Base-by-base conservation (phyloP, 306 rosid species). In the Cucurbita ficifolia region DNA sequence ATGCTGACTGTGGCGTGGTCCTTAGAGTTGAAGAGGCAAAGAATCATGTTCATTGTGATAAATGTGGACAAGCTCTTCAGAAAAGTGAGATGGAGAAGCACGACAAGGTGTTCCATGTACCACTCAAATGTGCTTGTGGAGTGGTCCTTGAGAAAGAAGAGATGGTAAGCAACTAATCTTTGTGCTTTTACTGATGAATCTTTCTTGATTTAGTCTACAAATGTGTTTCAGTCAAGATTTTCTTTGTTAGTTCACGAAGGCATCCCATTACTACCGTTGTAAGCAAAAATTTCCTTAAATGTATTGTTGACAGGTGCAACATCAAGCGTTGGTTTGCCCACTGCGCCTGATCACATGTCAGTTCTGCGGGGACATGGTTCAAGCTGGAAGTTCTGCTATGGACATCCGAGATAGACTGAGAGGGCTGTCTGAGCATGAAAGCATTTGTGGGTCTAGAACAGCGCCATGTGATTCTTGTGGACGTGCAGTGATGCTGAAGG, bases 351-450 rank as follows among this genome's bases (percentile, higher is more conserved):
- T 89, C 54, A 16, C 89, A 3, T 94, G 99, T 79, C 86, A 86
- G 72, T 94, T 94, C 63, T 94, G 99, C 39, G 99, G 99, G 57
- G 99, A 94, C 78, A 91, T 91, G 99, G 99, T 94, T 82, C 96
- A 81, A 79, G 99, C 97, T 2, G 99, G 99, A 80, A 90, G 77
- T 65, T 85, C 89, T 33, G 88, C 97, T 1, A 52, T 81, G 53
- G 96, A 94, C 58, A 85, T 75, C 11, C 92, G 99, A 48, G 99
- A 94, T 75, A 84, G 83, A 83, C 7, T 94, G 56, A 86, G 95
- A 83, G 99, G 99, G 21, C 83, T 94, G 75, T 81, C 86, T 33
- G 96, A 91, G 84, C 99, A 94, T n/a, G 99, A 94, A 83, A 91
- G 99, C 70, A 7, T 87, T 19, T 94, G 99, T 62, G 99, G 99